Evolutionary conservation across 805 yeast genomes (phyloP), one percentile per base, ranked within the genome.

Genomic region (Priceomyces carsonii): DNA sequence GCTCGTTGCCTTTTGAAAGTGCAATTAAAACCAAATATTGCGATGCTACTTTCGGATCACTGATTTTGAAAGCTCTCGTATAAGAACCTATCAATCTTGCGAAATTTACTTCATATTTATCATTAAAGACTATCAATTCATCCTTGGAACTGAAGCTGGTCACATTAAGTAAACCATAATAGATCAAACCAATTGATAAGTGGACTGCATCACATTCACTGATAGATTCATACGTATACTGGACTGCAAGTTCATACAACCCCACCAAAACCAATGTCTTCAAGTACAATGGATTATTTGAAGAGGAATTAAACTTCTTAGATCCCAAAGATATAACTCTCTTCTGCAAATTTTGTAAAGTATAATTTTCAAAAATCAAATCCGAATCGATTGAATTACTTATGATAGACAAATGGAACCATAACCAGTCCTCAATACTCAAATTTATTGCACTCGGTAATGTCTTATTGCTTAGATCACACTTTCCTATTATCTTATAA

Each of bases 381-480:
- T 70, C 77, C 18, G 66, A 70, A 12, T 61, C 70, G 6, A 44
- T 25, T 33, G 40, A 34, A 46, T 84, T 88, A 39, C 79, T 75
- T 10, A 85, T 78, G 18, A 91, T 70, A 60, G 80, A 73, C 38
- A 93, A 71, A 60, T 93, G 97, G 55, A 85, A 78, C 99, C 99
- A 91, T 32, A 91, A 59, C 98, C 98, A 91, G 63, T 91, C 98
- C 59, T 91, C 98, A 31, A 90, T 77, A 39, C 95, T 85, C 23
- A 80, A 62, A 24, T 84, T 75, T 19, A 91, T 77, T 24, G 76
- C 67, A n/a, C 80, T 58, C 23, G 95, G 79, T 48, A 90, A 64
- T 43, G 76, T 66, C 59, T 80, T 79, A 59, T 81, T 71, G 31
- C 84, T 68, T 53, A 83, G 54, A 63, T 81, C 82, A 59, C 96